Conservation (phyloP, 352 stramenopile genomes). For the Pythium volutum region DNA sequence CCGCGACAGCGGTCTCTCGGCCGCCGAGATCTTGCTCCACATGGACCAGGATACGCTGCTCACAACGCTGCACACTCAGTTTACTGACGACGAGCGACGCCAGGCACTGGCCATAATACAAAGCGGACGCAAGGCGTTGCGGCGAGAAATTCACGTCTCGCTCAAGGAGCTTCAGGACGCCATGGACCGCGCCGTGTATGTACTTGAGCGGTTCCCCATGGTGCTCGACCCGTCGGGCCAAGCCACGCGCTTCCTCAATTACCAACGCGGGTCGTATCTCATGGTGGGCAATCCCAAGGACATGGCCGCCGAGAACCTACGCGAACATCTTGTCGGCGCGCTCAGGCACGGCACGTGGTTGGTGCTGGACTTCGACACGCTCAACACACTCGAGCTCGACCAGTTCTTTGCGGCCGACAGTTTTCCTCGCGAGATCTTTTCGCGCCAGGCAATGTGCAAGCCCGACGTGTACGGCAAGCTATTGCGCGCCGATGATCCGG, state of each 20-base stretch:
- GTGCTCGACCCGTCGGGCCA: slow-evolving; percentile 78
- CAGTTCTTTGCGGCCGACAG: slow-evolving; percentile 62
- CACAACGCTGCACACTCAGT: slow-evolving; percentile 13
- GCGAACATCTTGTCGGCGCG: slow-evolving; percentile 66
- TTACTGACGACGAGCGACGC: slow-evolving; percentile 12
- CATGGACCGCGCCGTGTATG: slow-evolving; percentile 84
- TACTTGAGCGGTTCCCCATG: slow-evolving; percentile 85
- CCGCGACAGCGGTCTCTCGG: slow-evolving; percentile 24
- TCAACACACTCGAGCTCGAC: slow-evolving; percentile 68
- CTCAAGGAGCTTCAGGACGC: slow-evolving; percentile 84
- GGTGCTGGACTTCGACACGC: slow-evolving; percentile 72
- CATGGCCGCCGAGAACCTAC: slow-evolving; percentile 63
- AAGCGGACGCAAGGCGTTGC: slow-evolving; percentile 25
- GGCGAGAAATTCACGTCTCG: slow-evolving; percentile 32
- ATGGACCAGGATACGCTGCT: slow-evolving; percentile 37
- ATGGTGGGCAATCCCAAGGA: slow-evolving; percentile 68
- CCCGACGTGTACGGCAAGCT: slow-evolving; percentile 55
- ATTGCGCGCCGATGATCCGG: slow-evolving; percentile 38
- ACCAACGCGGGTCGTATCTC: slow-evolving; percentile 86
- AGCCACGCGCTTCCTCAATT: slow-evolving; percentile 86
- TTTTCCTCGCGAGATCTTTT: slow-evolving; percentile 76
- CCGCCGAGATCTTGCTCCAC: slow-evolving; percentile 24
- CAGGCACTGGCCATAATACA: slow-evolving; percentile 22
- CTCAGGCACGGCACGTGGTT: slow-evolving; percentile 72
- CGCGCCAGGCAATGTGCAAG: slow-evolving; percentile 60